Conservation (phyloP, 257 asterid genomes). For the Linderniella brevidens region DNA sequence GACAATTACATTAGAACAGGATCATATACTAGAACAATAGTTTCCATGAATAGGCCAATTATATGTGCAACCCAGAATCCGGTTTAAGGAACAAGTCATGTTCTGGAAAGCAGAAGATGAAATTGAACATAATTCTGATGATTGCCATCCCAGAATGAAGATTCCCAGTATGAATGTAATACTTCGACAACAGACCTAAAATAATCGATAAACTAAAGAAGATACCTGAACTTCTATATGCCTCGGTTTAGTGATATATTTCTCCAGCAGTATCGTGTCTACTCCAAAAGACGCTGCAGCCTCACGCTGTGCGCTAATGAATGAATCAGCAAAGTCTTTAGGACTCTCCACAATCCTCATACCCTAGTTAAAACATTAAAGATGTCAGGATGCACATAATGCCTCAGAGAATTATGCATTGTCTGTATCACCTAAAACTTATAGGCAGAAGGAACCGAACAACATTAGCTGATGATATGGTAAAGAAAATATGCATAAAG, state of each 20-base stretch:
- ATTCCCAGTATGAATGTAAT: background rate
- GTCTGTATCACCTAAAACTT: too few relatives aligned
- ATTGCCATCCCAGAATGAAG: background rate
- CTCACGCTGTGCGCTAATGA: constrained; percentile 93
- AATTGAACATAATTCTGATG: background rate
- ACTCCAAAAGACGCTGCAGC: constrained; percentile 99
- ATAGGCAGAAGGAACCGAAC: too few relatives aligned
- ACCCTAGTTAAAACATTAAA: constrained; percentile 27
- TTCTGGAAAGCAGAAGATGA: constrained; percentile 2
- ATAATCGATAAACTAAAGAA: constrained; percentile 6
- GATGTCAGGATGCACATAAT: too few relatives aligned
- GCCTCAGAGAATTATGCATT: too few relatives aligned
- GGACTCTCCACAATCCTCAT: constrained; percentile 90
- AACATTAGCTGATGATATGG: too few relatives aligned
- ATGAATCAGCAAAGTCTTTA: constrained; percentile 67
- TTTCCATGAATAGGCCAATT: too few relatives aligned
- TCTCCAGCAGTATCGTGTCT: constrained; percentile 81
- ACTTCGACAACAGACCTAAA: too few relatives aligned
- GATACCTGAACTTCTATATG: constrained; percentile 98
- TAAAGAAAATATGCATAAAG: too few relatives aligned
- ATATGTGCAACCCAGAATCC: too few relatives aligned
- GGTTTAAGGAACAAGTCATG: too few relatives aligned
- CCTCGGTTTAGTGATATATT: constrained; percentile 85
- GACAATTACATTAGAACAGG: too few relatives aligned
- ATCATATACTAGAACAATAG: too few relatives aligned